A percentile compares a stretch with the other conserved stretches of the same genome.
These are phyloP conservation scores for Yamadazyma sp. DNA, from an alignment of 1,139 yeast species.

Conservation along the genomic window DNA sequence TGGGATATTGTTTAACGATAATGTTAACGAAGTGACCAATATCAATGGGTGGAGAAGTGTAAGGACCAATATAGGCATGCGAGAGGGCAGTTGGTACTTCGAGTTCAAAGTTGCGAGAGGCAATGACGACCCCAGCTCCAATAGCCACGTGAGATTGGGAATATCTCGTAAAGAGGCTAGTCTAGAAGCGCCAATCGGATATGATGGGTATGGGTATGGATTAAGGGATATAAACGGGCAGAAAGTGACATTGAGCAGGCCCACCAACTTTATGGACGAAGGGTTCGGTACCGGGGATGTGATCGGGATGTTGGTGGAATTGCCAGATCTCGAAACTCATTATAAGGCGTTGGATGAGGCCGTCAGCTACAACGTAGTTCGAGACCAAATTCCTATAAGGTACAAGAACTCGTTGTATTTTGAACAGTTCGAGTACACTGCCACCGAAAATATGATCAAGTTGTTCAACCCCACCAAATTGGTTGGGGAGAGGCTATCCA, in stretches of 20 bases:
- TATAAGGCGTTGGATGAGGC: conserved; percentile 15
- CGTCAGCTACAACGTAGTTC: conserved; percentile 37
- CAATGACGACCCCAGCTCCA: conserved; percentile 8
- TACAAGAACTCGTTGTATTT: conserved; percentile 76
- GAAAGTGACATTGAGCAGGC: conserved; percentile 72
- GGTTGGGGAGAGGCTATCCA: conserved; percentile 62
- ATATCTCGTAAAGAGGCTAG: conserved; percentile 82
- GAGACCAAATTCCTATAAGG: conserved; percentile 88
- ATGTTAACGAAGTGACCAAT: conserved; percentile 42
- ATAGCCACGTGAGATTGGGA: conserved; percentile 77
- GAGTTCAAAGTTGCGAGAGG: conserved; percentile 59
- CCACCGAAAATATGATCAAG: conserved; percentile 75
- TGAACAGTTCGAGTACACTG: conserved; percentile 84
- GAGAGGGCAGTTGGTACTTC: conserved; percentile 80
- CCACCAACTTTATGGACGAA: conserved; percentile 48
- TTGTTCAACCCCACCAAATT: conserved; percentile 70
- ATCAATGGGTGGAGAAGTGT: conserved; percentile 83
- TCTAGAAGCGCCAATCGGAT: conserved; percentile 93
- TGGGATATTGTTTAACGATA: conserved; percentile 51
- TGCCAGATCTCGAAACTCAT: conserved; percentile 59
- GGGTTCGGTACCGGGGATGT: conserved; percentile 72
- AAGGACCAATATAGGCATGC: conserved; percentile 70
- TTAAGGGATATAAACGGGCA: conserved; percentile 81
- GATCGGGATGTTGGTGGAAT: conserved; percentile 72
- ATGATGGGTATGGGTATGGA: conserved; percentile 93